A percentile compares a stretch with the other conserved stretches of the same genome.
phyloP scores from a whole-genome alignment of 805 yeast species.

The Metschnikowia hibisci region DNA sequence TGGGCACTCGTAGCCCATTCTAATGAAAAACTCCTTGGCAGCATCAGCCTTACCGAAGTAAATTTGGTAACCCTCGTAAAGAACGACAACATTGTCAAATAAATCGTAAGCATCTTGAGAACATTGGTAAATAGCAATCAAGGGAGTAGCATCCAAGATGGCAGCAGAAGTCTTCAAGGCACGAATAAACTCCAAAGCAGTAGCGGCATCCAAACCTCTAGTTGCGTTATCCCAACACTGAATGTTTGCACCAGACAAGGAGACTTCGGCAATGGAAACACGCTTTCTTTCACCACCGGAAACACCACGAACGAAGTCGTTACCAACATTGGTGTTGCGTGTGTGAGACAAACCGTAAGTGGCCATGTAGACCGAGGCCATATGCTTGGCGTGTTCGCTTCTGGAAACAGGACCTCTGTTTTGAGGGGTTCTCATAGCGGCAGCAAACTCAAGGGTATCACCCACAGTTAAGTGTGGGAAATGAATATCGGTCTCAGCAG shows the following conservation, averaged over 20 bases:
- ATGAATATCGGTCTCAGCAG: slow-evolving; percentile 66
- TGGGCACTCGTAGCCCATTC: slow-evolving; percentile 62
- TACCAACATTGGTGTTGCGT: slow-evolving; percentile 56
- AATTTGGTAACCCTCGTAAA: slow-evolving; percentile 60
- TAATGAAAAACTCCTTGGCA: slow-evolving; percentile 52
- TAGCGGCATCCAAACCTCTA: slow-evolving; percentile 67
- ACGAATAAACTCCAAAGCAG: slow-evolving; percentile 62
- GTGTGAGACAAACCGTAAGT: slow-evolving; percentile 53
- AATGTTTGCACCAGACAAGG: slow-evolving; percentile 44
- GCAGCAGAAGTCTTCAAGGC: slow-evolving; percentile 56
- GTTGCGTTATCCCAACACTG: slow-evolving; percentile 70
- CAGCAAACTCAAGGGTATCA: slow-evolving; percentile 61
- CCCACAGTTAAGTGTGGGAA: slow-evolving; percentile 67
- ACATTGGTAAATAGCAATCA: slow-evolving; percentile 67
- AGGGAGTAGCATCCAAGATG: slow-evolving; percentile 51
- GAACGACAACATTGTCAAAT: slow-evolving; percentile 58
- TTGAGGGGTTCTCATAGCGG: slow-evolving; percentile 57
- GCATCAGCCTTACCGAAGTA: slow-evolving; percentile 52
- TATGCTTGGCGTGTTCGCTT: slow-evolving; percentile 44
- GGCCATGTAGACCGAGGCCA: slow-evolving; percentile 43
- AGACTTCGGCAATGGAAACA: slow-evolving; percentile 65
- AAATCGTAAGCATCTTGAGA: slow-evolving; percentile 59
- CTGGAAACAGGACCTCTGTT: slow-evolving; percentile 61
- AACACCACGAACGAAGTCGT: slow-evolving; percentile 63
- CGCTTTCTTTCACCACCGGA: slow-evolving; percentile 74